A percentile compares a stretch with the other conserved stretches of the same genome.
Conservation (phyloP, 495 filamentous ascomycete species). For the Tuber borchii region DNA sequence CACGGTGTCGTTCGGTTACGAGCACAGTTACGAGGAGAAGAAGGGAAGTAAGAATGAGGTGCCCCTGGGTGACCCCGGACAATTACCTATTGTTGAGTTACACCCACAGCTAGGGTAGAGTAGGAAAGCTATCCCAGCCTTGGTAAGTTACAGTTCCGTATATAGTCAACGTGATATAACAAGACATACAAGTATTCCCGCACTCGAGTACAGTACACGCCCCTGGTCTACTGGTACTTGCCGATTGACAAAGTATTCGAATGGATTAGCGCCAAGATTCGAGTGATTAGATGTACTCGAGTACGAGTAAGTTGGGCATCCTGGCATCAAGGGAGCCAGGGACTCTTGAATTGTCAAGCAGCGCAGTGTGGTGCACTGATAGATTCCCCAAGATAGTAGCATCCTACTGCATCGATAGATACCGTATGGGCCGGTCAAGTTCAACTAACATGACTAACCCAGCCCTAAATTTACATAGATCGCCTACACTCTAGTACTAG, state of each 20-base stretch:
- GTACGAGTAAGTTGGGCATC: no score
- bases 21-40: background rate
- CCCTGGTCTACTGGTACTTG: no score
- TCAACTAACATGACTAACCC: background rate
- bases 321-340: no score
- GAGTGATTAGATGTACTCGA: no score
- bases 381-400: background rate
- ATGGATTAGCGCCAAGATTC: no score
- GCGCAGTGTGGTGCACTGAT: background rate
- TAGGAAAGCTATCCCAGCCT: background rate
- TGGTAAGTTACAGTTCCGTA: background rate
- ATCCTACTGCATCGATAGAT: background rate
- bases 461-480: background rate
- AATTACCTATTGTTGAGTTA: background rate
- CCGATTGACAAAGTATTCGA: no score
- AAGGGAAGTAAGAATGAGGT: background rate
- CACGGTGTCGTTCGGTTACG: background rate
- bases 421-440: background rate
- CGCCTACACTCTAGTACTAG: background rate
- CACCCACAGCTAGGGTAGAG: background rate
- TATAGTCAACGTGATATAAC: background rate
- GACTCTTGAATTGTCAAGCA: no score
- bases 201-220: no score
- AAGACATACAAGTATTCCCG: background rate
- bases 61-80: background rate